A percentile compares a stretch with the other conserved stretches of the same genome.
These are phyloP conservation scores for Populus trichocarpa DNA, from an alignment of 441 rosid species.

Conservation along the genomic window DNA sequence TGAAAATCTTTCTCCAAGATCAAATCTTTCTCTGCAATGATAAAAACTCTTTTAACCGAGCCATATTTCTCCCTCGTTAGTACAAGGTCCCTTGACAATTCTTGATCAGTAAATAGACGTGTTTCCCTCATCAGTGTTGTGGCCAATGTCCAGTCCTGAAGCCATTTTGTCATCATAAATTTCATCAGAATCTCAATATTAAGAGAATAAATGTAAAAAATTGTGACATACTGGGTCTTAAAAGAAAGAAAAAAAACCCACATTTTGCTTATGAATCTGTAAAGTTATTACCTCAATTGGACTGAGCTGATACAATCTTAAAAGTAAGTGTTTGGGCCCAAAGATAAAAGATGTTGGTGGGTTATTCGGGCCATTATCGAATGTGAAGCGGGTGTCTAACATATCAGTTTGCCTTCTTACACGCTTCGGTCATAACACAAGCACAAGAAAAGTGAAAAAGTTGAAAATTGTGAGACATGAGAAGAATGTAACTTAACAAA, in stretches of 20 bases:
- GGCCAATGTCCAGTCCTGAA: conserved; percentile 3
- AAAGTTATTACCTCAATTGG: conserved; percentile 39
- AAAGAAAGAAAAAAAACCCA: too few relatives aligned
- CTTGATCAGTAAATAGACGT: not conserved
- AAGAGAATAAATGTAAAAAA: too few relatives aligned
- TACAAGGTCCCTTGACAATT: not conserved
- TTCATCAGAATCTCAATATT: too few relatives aligned
- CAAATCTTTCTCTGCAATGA: not conserved
- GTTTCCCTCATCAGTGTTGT: not conserved
- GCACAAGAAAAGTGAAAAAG: not conserved
- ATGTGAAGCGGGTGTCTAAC: conserved; percentile 35
- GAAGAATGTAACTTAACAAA: too few relatives aligned
- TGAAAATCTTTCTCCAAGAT: not conserved
- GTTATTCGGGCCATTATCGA: conserved; percentile 29
- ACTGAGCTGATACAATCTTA: conserved; percentile 41
- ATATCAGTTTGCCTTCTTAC: conserved; percentile 22
- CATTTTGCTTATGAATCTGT: too few relatives aligned
- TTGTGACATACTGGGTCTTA: too few relatives aligned
- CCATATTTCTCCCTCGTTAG: conserved; percentile 11
- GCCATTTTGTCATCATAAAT: not conserved
- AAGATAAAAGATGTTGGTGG: conserved; percentile 41
- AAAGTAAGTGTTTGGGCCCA: conserved; percentile 34
- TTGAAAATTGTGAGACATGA: not conserved
- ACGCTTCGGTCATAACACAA: conserved; percentile 1
- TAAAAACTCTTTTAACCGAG: not conserved